These are phyloP conservation scores for Suaeda aralocaspica DNA, from an alignment of 148 eudicot genomes.

Conservation along the genomic window DNA sequence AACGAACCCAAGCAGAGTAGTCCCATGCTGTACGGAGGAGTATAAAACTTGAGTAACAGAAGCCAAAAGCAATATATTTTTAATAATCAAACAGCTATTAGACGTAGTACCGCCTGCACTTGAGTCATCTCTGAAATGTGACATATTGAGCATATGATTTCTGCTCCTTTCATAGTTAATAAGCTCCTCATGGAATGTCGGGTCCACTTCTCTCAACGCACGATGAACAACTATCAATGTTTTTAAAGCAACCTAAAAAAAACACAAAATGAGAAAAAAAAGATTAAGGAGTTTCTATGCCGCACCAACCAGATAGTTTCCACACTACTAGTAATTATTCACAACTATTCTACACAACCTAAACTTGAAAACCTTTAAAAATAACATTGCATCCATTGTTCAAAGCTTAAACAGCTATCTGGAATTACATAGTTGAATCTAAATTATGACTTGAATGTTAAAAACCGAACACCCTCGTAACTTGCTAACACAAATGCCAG, in stretches of 20 bases:
- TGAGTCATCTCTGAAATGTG: conserved; percentile 95
- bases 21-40: conserved; percentile 75
- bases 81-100: background rate
- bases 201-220: conserved; percentile 90
- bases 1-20: conserved; percentile 97
- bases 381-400: background rate
- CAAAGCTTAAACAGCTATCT: background rate
- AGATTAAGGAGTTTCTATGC: background rate
- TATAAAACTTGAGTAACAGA: conserved; percentile 14
- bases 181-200: conserved; percentile 85
- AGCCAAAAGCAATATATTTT: background rate
- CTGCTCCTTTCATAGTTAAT: conserved; percentile 60
- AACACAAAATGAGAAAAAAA: background rate
- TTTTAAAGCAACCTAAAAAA: conserved; percentile 85
- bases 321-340: background rate
- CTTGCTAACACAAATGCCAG: background rate
- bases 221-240: conserved; percentile 89
- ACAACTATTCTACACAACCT: background rate
- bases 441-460: background rate
- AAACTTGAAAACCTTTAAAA: background rate
- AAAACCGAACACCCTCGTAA: conserved; percentile 1
- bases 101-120: conserved; percentile 67
- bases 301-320: background rate
- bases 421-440: background rate
- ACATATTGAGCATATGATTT: conserved; percentile 77